Conservation (phyloP, 1,284 basidiomycete genomes). For the Microbotryomycetes sp. region DNA sequence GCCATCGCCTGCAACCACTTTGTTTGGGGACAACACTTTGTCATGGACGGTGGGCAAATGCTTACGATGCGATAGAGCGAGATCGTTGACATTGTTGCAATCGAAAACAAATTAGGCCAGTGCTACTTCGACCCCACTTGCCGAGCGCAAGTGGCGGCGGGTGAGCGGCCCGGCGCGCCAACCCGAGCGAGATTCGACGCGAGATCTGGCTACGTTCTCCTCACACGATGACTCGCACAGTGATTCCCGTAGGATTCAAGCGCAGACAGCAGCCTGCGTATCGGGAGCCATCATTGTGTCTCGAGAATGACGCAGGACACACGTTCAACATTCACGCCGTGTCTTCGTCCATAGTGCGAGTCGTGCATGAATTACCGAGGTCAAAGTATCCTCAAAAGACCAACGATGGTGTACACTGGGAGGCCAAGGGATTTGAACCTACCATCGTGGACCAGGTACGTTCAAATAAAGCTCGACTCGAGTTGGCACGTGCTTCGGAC, state of each 20-base stretch:
- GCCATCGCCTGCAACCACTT: not conserved
- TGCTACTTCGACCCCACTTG: no score
- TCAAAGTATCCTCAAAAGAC: not conserved
- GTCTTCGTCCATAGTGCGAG: not conserved
- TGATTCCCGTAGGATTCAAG: not conserved
- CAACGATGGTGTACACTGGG: constrained; percentile 4
- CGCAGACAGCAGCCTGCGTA: not conserved
- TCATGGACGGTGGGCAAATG: not conserved
- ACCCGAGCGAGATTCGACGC: not conserved
- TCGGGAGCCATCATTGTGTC: not conserved
- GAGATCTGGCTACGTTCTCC: not conserved
- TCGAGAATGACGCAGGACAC: constrained; percentile 3
- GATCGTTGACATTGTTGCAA: no score
- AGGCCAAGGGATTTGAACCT: not conserved
- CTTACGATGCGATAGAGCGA: not conserved
- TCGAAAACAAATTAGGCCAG: not conserved
- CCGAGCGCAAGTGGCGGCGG: no score
- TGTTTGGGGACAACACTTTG: not conserved
- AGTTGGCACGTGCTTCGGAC: no score
- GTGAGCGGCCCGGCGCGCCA: no score
- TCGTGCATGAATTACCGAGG: constrained; percentile 3
- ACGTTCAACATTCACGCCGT: constrained; percentile 1
- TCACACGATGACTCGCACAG: not conserved
- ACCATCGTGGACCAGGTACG: not conserved
- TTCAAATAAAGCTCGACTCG: no score